phyloP scores from a whole-genome alignment of 345 rosid genomes.

The Corymbia maculata region DNA sequence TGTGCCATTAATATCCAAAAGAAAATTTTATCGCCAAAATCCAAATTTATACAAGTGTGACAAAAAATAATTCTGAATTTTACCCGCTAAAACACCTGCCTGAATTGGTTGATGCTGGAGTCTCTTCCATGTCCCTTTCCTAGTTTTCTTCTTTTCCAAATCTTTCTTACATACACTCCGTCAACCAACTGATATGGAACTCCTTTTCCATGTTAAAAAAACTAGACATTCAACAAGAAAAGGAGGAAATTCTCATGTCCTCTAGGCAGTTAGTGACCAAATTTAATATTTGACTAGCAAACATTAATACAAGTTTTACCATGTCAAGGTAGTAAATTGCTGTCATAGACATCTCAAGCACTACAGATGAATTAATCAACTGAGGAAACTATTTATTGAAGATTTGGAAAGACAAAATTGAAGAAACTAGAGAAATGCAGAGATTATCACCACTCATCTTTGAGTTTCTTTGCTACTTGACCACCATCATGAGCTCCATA shows the following conservation, averaged over 20 bases:
- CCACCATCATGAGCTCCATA: background rate
- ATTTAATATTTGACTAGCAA: background rate
- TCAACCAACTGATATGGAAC: background rate
- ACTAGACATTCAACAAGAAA: background rate
- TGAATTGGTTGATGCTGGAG: background rate
- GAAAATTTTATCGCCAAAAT: background rate
- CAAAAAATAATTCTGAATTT: no score
- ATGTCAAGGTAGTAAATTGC: background rate
- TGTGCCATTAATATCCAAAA: background rate
- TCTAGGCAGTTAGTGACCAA: background rate
- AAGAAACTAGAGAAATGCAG: background rate
- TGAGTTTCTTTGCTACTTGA: background rate
- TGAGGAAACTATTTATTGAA: background rate
- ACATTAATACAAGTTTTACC: background rate
- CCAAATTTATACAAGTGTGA: background rate
- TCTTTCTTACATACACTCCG: background rate
- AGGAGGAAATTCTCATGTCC: background rate
- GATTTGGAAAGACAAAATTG: background rate
- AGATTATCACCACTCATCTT: background rate
- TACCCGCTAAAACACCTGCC: no score
- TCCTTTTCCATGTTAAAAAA: background rate
- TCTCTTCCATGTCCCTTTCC: background rate
- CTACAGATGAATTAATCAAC: background rate
- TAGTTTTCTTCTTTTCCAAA: background rate
- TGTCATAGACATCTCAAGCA: background rate